Evolutionary conservation across 805 yeast species (phyloP).

Genomic region (Starmerella bombicola): DNA sequence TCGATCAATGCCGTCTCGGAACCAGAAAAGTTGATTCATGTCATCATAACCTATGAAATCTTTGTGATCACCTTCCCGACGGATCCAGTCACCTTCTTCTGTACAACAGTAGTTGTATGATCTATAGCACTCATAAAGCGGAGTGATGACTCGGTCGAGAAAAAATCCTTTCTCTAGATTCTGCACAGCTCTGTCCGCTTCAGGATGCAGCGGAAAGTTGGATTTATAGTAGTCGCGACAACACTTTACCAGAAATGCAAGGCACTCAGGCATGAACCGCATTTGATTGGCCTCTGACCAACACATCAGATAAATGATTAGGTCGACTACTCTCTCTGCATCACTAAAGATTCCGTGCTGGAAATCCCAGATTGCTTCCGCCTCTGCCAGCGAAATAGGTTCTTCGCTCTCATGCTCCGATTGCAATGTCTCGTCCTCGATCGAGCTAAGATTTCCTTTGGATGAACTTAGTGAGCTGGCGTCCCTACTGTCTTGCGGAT

Average conservation of each 20-base stretch:
- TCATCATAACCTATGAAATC: slow-evolving; percentile 77
- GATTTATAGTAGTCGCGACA: slow-evolving; percentile 47
- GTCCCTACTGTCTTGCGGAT: neutral
- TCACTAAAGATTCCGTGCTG: slow-evolving; percentile 41
- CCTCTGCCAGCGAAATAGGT: slow-evolving; percentile 39
- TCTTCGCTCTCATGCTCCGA: neutral
- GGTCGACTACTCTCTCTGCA: slow-evolving; percentile 46
- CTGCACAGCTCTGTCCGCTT: neutral
- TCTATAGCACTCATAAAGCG: slow-evolving; percentile 51
- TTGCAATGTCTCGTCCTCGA: neutral
- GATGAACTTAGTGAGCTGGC: neutral
- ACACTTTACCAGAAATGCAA: slow-evolving; percentile 73
- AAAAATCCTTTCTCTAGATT: slow-evolving; percentile 10
- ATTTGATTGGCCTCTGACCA: slow-evolving; percentile 90
- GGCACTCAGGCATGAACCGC: slow-evolving; percentile 79
- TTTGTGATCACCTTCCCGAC: slow-evolving; percentile 51
- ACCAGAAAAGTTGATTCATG: slow-evolving; percentile 81
- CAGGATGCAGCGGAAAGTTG: slow-evolving; percentile 1
- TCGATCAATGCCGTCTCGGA: slow-evolving; percentile 51
- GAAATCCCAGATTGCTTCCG: slow-evolving; percentile 35
- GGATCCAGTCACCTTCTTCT: slow-evolving; percentile 35
- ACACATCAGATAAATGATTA: slow-evolving; percentile 56
- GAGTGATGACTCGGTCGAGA: slow-evolving; percentile 60
- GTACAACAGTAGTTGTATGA: slow-evolving; percentile 39
- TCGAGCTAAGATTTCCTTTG: neutral